phyloP scores from a whole-genome alignment of 176 grass and related monocot genomes.

The Typha latifolia region DNA sequence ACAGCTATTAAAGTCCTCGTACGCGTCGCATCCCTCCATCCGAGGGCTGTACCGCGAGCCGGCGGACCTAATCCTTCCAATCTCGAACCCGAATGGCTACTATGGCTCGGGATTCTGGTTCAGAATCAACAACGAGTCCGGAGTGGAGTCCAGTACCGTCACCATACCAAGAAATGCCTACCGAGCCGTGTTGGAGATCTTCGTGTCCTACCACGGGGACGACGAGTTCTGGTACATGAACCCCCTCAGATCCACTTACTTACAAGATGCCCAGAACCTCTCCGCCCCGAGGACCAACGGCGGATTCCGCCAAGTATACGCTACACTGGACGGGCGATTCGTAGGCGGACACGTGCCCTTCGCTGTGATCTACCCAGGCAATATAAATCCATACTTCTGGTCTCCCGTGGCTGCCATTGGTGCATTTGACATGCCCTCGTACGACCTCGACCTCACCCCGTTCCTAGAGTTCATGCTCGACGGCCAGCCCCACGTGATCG shows the following conservation, averaged over 20 bases:
- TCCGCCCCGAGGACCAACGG: slow-evolving; percentile 4
- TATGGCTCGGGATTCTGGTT: slow-evolving; percentile 6
- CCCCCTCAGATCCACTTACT: neutral
- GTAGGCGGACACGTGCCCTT: slow-evolving; percentile 6
- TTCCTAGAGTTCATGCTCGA: slow-evolving; percentile 15
- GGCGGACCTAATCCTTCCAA: slow-evolving; percentile 8
- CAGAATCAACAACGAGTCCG: slow-evolving; percentile 4
- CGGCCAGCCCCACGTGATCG: slow-evolving; percentile 3
- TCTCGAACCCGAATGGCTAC: slow-evolving; percentile 8
- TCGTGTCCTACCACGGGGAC: slow-evolving; percentile 14
- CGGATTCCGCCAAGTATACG: slow-evolving; percentile 13
- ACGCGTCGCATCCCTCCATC: slow-evolving; percentile 4
- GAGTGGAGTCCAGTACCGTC: neutral
- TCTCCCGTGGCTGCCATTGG: slow-evolving; percentile 13
- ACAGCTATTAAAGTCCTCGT: neutral
- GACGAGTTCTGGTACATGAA: slow-evolving; percentile 15
- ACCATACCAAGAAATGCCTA: slow-evolving; percentile 5
- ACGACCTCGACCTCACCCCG: slow-evolving; percentile 18
- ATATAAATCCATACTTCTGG: slow-evolving; percentile 14
- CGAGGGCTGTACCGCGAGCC: slow-evolving; percentile 10
- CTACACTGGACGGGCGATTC: slow-evolving; percentile 13
- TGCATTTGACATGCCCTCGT: slow-evolving; percentile 18
- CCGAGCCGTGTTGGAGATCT: slow-evolving; percentile 12
- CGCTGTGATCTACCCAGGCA: slow-evolving; percentile 2
- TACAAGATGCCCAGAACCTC: too few relatives aligned